These are phyloP conservation scores for Ilyonectria sp. DNA, from an alignment of 2,329 filamentous ascomycete genomes.

Conservation along the genomic window DNA sequence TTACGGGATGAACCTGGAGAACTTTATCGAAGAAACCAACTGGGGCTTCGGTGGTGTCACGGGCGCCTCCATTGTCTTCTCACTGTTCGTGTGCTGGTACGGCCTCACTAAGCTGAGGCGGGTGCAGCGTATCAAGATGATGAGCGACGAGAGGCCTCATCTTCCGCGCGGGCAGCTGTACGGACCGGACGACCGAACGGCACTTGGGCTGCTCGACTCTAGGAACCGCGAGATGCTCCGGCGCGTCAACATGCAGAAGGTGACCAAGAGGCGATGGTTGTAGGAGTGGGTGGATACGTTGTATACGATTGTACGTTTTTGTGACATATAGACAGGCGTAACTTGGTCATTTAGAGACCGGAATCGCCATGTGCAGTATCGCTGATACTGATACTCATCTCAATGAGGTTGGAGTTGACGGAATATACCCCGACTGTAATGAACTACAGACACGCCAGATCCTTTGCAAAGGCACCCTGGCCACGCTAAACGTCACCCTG, in stretches of 20 bases:
- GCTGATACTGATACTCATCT: slow-evolving; percentile 46
- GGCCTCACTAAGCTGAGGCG: slow-evolving; percentile 87
- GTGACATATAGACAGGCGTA: slow-evolving; percentile 31
- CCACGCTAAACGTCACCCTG: background rate
- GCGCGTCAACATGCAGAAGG: slow-evolving; percentile 66
- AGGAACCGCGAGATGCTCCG: slow-evolving; percentile 69
- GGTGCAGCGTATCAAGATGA: slow-evolving; percentile 93
- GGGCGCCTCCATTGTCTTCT: slow-evolving; percentile 78
- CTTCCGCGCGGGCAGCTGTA: slow-evolving; percentile 59
- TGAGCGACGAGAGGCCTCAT: slow-evolving; percentile 58
- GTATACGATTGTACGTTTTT: slow-evolving; percentile 27
- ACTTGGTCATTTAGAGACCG: slow-evolving; percentile 18
- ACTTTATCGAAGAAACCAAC: slow-evolving; percentile 96
- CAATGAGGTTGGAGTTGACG: slow-evolving; percentile 43
- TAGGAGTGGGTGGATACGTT: slow-evolving; percentile 7
- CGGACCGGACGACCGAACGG: slow-evolving; percentile 52
- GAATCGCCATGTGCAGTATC: slow-evolving; percentile 37
- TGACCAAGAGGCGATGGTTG: slow-evolving; percentile 54
- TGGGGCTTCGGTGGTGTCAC: slow-evolving; percentile 88
- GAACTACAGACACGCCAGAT: slow-evolving; percentile 32
- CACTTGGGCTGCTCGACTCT: slow-evolving; percentile 66
- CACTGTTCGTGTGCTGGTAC: slow-evolving; percentile 84
- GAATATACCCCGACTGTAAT: slow-evolving; percentile 37
- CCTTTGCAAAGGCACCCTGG: background rate
- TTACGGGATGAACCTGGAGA: slow-evolving; percentile 99